Conservation (phyloP, 208 protist genomes). For the Trypanosoma congolense region DNA sequence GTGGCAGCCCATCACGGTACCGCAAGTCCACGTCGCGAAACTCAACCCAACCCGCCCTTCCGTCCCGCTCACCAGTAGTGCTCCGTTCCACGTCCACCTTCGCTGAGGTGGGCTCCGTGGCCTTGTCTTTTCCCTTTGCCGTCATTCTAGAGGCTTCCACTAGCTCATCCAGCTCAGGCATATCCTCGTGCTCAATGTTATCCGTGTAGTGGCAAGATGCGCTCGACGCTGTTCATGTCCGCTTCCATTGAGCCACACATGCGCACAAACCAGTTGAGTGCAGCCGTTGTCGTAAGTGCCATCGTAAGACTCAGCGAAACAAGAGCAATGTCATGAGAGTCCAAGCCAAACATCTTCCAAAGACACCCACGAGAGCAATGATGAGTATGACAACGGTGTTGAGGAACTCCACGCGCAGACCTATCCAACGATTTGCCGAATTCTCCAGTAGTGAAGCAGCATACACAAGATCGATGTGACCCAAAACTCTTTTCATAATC, state of each 20-base stretch:
- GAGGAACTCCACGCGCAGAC: constrained; percentile 85
- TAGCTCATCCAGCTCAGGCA: constrained; percentile 20
- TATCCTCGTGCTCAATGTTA: constrained; percentile 56
- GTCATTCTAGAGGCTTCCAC: constrained; percentile 12
- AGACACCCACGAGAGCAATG: constrained; percentile 49
- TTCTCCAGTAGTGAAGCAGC: constrained; percentile 45
- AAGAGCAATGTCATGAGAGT: constrained; percentile 30
- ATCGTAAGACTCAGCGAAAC: constrained; percentile 64
- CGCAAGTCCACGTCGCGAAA: constrained; percentile 66
- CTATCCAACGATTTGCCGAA: constrained; percentile 84
- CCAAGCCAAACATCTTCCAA: constrained; percentile 21
- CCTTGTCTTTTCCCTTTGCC: background rate
- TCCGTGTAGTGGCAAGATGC: constrained; percentile 72
- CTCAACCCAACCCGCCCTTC: constrained; percentile 18
- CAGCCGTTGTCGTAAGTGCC: constrained; percentile 48
- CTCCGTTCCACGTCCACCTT: background rate
- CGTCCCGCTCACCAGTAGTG: background rate
- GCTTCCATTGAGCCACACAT: constrained; percentile 54
- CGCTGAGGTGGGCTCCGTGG: background rate
- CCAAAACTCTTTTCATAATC: constrained; percentile 32
- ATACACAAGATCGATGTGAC: constrained; percentile 51
- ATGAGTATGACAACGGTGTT: constrained; percentile 58
- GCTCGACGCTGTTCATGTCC: constrained; percentile 84
- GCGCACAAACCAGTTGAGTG: constrained; percentile 55
- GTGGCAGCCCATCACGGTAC: constrained; percentile 70